These are phyloP conservation scores for Dryas octopetala DNA, from an alignment of 306 rosid genomes.

Conservation along the genomic window DNA sequence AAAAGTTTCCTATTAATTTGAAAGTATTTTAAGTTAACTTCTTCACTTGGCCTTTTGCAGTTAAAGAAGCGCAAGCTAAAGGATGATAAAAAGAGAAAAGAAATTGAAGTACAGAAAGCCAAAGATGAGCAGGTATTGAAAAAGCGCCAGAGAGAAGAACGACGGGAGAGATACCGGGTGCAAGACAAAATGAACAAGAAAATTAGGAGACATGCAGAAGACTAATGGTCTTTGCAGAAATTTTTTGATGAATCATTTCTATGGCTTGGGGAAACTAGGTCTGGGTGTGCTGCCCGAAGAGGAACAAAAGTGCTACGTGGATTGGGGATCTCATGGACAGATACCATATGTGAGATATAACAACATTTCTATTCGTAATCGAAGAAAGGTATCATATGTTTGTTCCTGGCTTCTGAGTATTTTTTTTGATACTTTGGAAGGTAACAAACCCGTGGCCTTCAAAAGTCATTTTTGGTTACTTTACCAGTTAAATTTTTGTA, in stretches of 20 bases:
- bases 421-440: too few species aligned
- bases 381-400: too few species aligned
- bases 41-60: slow-evolving; percentile 39
- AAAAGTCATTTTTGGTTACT: too few species aligned
- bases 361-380: too few species aligned
- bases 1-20: not conserved
- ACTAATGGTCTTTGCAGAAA: slow-evolving; percentile 9
- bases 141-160: slow-evolving; percentile 88
- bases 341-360: too few species aligned
- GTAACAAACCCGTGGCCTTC: too few species aligned
- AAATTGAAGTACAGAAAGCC: slow-evolving; percentile 51
- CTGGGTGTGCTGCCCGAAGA: not conserved
- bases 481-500: too few species aligned
- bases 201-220: slow-evolving; percentile 46
- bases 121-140: slow-evolving; percentile 60
- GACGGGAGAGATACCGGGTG: slow-evolving; percentile 65
- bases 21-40: not conserved
- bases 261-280: not conserved
- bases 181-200: slow-evolving; percentile 70
- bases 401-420: too few species aligned
- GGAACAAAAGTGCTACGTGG: not conserved
- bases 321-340: too few species aligned
- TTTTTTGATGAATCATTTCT: not conserved
- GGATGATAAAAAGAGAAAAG: slow-evolving; percentile 66
- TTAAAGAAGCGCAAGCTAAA: slow-evolving; percentile 66